Evolutionary conservation across 2,329 filamentous ascomycete species (phyloP).

Genomic region (Coniochaeta sp.): DNA sequence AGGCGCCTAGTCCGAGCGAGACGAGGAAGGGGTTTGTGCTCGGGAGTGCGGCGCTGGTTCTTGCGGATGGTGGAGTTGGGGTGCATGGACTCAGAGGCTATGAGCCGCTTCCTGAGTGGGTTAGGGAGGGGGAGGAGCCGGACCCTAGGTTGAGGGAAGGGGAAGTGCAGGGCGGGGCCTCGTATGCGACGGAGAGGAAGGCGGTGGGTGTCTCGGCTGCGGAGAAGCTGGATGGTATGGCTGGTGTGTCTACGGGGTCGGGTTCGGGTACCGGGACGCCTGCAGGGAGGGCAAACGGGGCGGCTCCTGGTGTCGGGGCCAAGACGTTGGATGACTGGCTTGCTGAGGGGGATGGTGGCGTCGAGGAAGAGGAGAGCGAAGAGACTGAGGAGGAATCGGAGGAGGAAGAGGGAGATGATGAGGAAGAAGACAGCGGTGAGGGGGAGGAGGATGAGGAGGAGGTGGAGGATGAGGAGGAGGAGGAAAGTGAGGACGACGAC

Average conservation of each 20-base stretch:
- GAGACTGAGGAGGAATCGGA: slow-evolving; percentile 40
- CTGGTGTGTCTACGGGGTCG: slow-evolving; percentile 27
- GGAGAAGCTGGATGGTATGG: slow-evolving; percentile 55
- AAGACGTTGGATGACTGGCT: slow-evolving; percentile 94
- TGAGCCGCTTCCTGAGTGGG: slow-evolving; percentile 75
- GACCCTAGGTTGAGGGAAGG: slow-evolving; percentile 66
- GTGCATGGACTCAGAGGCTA: slow-evolving; percentile 73
- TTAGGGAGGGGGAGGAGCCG: slow-evolving; percentile 70
- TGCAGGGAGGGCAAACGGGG: slow-evolving; percentile 35
- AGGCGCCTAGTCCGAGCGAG: slow-evolving; percentile 83
- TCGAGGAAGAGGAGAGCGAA: slow-evolving; percentile 45
- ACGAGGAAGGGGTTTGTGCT: slow-evolving; percentile 69
- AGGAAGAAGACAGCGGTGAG: slow-evolving; percentile 41
- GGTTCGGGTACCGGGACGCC: slow-evolving; percentile 41
- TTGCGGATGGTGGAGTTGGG: slow-evolving; percentile 63
- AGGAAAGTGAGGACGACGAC: slow-evolving; percentile 32
- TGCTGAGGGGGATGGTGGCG: slow-evolving; percentile 60
- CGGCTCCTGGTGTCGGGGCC: slow-evolving; percentile 31
- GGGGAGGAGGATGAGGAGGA: slow-evolving; percentile 35
- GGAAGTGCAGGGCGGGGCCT: slow-evolving; percentile 41
- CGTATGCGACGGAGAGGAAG: slow-evolving; percentile 29
- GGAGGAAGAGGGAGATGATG: slow-evolving; percentile 42
- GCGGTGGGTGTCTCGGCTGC: slow-evolving; percentile 43
- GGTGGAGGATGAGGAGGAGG: slow-evolving; percentile 26
- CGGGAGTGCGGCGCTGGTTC: slow-evolving; percentile 77